Percentiles rank a stretch among this genome's conserved stretches.
Evolutionary conservation across 1,284 basidiomycete species (phyloP).

Genomic region (Apiotrichum montevideense): DNA sequence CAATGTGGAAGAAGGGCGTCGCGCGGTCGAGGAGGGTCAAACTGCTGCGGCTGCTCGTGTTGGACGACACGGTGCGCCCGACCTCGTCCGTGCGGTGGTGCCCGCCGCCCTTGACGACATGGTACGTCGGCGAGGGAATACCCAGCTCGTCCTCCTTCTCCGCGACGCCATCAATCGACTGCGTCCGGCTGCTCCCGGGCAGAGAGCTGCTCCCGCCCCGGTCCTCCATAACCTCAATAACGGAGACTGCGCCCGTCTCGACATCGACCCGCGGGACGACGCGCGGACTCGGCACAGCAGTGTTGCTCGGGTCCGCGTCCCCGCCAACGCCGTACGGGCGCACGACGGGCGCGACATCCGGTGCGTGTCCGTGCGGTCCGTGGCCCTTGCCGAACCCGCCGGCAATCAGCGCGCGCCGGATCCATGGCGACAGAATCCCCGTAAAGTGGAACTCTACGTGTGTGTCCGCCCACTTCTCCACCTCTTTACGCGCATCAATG

Average conservation of each 20-base stretch:
- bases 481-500: constrained; percentile 76
- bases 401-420: constrained; percentile 77
- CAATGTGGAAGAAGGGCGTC: constrained; percentile 49
- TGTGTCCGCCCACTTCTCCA: constrained; percentile 79
- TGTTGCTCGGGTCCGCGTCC: constrained; percentile 16
- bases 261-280: background rate
- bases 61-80: background rate
- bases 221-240: background rate
- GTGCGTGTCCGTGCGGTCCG: constrained; percentile 48
- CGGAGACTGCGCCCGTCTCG: background rate
- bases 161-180: constrained; percentile 1
- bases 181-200: background rate
- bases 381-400: constrained; percentile 67
- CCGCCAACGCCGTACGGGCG: constrained; percentile 43
- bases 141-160: background rate
- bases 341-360: constrained; percentile 69
- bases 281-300: background rate
- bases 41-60: background rate
- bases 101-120: background rate
- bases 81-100: no score
- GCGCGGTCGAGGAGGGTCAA: constrained; percentile 33
- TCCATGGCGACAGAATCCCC: constrained; percentile 83
- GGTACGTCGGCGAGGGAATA: background rate
- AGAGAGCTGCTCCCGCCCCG: no score
- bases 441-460: constrained; percentile 63